These are phyloP conservation scores for Verticillium alfalfae DNA, from an alignment of 2,329 filamentous ascomycete species.

Conservation along the genomic window DNA sequence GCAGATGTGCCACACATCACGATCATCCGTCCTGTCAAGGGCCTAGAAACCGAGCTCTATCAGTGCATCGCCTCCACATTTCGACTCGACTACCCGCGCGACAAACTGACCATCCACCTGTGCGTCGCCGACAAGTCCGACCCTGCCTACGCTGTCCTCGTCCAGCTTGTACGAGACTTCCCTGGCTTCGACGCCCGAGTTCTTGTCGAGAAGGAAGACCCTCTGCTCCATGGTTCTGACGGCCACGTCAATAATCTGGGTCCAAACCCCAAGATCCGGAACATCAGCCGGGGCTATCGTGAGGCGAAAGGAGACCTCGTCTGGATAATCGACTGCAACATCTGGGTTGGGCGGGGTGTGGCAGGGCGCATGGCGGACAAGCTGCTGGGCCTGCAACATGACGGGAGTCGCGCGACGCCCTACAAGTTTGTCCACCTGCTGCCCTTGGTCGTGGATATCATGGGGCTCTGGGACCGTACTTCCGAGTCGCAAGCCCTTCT, in stretches of 20 bases:
- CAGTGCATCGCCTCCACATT: conserved; percentile 88
- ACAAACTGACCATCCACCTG: conserved; percentile 74
- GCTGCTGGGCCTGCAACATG: conserved; percentile 60
- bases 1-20: conserved; percentile 74
- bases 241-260: conserved; percentile 59
- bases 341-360: conserved; percentile 80
- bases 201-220: conserved; percentile 78
- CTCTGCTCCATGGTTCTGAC: conserved; percentile 51
- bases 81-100: conserved; percentile 70
- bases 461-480: conserved; percentile 22
- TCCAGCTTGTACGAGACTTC: conserved; percentile 68
- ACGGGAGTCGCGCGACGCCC: conserved; percentile 43
- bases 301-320: conserved; percentile 84
- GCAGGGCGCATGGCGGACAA: conserved; percentile 85
- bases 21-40: conserved; percentile 88
- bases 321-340: conserved; percentile 95
- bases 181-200: conserved; percentile 65
- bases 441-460: conserved; percentile 78
- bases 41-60: conserved; percentile 82
- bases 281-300: conserved; percentile 88
- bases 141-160: conserved; percentile 69
- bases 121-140: conserved; percentile 74
- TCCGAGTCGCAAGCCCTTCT: conserved; percentile 23
- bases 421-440: conserved; percentile 96
- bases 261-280: conserved; percentile 97